Base-by-base conservation (phyloP, 2,329 filamentous ascomycete species). In the Alternaria atra region DNA sequence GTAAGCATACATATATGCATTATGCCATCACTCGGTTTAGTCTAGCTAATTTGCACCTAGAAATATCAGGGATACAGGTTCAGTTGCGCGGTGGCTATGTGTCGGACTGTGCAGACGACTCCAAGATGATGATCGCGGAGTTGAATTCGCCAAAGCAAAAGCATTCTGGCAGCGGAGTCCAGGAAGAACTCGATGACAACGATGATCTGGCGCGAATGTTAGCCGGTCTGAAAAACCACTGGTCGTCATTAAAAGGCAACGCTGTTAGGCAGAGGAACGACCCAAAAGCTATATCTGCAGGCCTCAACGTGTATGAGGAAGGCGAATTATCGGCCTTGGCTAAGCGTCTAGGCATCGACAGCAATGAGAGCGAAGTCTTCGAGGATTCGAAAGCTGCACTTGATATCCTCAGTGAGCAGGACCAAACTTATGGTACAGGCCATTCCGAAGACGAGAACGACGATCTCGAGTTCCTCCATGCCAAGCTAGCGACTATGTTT, bases 41-140 rank as follows among this genome's bases (percentile, higher is more conserved):
- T 8, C 20, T 6, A 15, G 23, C 32, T 50, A 32, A 50, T 8
- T 25, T 1, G 3, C 20, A 27, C 9, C 5, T 27, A 50, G 46
- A 35, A 3, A 8, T 8, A 34, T 8, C 2, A 20, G 7, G 9
- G 10, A 23, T 25, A 48, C 15, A 55, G 25, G 10, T 40, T 10
- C 27, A 20, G 5, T 32, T 34, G 20, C 6, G 27, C 25, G 51
- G 48, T 35, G 37, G 23, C 15, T 12, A 46, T 34, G 46, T 47
- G 3, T n/a, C 29, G 15, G 23, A 58, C 17, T 4, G 12, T 37
- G 44, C 56, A 6, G 32, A 55, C 6, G 17, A 58, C 25, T 34
- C 50, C 5, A 48, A 52, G 50, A 44, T 40, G 25, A 54, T 64
- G 60, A 58, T 67, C 15, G 55, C 48, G 9, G 63, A 62, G 13